phyloP scores from a whole-genome alignment of 345 rosid genomes.

The Brassica nigra region DNA sequence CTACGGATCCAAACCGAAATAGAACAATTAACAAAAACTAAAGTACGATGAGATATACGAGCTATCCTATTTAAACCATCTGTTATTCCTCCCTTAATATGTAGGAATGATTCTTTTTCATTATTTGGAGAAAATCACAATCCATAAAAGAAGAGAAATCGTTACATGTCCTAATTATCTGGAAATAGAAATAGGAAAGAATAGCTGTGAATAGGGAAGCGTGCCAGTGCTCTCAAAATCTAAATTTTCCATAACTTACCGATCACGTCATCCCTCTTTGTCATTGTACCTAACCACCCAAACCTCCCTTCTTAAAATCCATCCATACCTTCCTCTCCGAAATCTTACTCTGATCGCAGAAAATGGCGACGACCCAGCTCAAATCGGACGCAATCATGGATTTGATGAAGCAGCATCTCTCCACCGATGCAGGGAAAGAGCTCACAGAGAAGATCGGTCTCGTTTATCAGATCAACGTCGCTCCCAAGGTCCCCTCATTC shows the following conservation, averaged over 20 bases:
- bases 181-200: neutral
- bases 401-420: conserved; percentile 65
- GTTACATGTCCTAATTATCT: neutral
- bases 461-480: conserved; percentile 85
- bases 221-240: conserved; percentile 29
- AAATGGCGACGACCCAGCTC: conserved; percentile 57
- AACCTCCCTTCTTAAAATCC: neutral
- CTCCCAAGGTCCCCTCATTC: conserved; percentile 68
- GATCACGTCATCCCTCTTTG: conserved; percentile 37
- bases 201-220: conserved; percentile 19
- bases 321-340: neutral
- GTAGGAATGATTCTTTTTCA: too few relatives aligned
- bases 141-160: too few relatives aligned
- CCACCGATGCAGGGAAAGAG: conserved; percentile 67
- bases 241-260: conserved; percentile 25
- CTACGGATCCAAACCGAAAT: too few relatives aligned
- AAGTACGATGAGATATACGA: too few relatives aligned
- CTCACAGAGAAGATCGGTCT: conserved; percentile 70
- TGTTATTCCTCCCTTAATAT: too few relatives aligned
- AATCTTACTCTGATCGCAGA: neutral
- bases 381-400: conserved; percentile 77
- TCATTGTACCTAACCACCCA: neutral
- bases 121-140: too few relatives aligned
- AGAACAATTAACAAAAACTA: too few relatives aligned
- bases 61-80: too few relatives aligned